Percentiles rank a stretch among this genome's conserved stretches.
These are phyloP conservation scores for Globisporangium abappressorium DNA, from an alignment of 352 stramenopile species.

Conservation along the genomic window DNA sequence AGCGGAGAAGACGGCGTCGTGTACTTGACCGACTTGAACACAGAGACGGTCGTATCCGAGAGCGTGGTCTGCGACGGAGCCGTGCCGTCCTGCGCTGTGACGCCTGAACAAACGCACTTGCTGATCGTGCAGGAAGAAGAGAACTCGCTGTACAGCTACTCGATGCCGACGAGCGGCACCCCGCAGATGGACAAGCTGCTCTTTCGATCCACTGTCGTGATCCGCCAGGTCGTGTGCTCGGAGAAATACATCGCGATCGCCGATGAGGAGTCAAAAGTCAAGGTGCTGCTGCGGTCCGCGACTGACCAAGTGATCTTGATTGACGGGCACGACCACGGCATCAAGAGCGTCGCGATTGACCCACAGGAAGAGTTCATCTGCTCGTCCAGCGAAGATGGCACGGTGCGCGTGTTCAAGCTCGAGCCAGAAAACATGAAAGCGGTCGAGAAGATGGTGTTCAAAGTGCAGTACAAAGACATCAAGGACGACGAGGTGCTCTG, in stretches of 20 bases:
- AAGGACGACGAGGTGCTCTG: conserved; percentile 59
- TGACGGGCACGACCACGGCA: conserved; percentile 54
- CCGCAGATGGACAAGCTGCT: conserved; percentile 51
- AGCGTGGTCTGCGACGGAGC: conserved; percentile 53
- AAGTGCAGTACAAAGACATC: conserved; percentile 58
- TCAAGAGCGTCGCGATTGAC: conserved; percentile 77
- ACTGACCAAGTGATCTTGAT: conserved; percentile 62
- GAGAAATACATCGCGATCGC: conserved; percentile 61
- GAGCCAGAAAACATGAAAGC: conserved; percentile 37
- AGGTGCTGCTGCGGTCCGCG: conserved; percentile 53
- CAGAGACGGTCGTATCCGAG: conserved; percentile 47
- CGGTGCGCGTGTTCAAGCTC: conserved; percentile 65
- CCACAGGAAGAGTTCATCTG: conserved; percentile 60
- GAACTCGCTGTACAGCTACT: conserved; percentile 66
- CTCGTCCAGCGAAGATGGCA: conserved; percentile 63
- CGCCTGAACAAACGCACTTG: conserved; percentile 61
- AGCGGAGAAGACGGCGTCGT: conserved; percentile 81
- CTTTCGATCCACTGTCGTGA: conserved; percentile 68
- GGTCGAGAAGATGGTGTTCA: conserved; percentile 44
- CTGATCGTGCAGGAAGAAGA: conserved; percentile 72
- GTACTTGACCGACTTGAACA: conserved; percentile 64
- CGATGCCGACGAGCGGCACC: conserved; percentile 42
- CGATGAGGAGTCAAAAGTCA: conserved; percentile 70
- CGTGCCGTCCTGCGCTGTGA: conserved; percentile 67
- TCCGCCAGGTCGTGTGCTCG: conserved; percentile 69